Conservation (phyloP, 345 rosid species). For the Rubroshorea leprosula region DNA sequence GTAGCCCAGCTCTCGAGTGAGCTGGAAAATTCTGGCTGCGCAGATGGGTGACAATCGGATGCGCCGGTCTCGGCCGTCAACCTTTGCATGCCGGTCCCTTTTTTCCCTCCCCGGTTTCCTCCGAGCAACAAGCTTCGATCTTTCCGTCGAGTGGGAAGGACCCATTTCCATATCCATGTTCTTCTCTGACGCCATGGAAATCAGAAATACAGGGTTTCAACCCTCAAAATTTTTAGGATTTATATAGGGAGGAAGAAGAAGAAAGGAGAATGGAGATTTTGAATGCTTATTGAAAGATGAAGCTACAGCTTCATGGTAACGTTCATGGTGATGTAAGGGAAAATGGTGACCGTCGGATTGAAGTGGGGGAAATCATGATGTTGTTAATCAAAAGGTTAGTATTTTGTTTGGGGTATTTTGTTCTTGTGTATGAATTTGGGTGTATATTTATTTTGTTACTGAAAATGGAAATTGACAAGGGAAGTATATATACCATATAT, state of each 20-base stretch:
- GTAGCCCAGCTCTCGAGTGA: conserved; percentile 88
- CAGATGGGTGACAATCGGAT: conserved; percentile 93
- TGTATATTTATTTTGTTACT: too few relatives aligned
- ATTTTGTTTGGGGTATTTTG: neutral
- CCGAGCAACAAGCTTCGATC: neutral
- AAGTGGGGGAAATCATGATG: neutral
- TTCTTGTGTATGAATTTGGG: neutral
- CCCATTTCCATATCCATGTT: conserved; percentile 2
- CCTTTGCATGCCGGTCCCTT: conserved; percentile 88
- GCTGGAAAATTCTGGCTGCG: conserved; percentile 96
- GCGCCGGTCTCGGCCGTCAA: conserved; percentile 85
- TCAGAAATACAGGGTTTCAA: neutral
- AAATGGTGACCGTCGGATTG: neutral
- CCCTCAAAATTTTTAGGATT: neutral
- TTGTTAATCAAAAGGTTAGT: neutral
- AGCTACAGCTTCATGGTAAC: too few relatives aligned
- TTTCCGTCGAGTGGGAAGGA: too few relatives aligned
- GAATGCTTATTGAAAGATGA: too few relatives aligned
- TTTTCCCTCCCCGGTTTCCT: neutral
- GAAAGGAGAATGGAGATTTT: too few relatives aligned
- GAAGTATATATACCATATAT: too few relatives aligned
- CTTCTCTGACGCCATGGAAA: neutral
- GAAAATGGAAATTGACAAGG: too few relatives aligned
- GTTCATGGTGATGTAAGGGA: neutral
- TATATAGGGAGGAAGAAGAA: neutral